Percentiles rank a stretch among this genome's conserved stretches.
phyloP scores from a whole-genome alignment of 1,284 basidiomycete species.

The Pisolithus thermaeus region DNA sequence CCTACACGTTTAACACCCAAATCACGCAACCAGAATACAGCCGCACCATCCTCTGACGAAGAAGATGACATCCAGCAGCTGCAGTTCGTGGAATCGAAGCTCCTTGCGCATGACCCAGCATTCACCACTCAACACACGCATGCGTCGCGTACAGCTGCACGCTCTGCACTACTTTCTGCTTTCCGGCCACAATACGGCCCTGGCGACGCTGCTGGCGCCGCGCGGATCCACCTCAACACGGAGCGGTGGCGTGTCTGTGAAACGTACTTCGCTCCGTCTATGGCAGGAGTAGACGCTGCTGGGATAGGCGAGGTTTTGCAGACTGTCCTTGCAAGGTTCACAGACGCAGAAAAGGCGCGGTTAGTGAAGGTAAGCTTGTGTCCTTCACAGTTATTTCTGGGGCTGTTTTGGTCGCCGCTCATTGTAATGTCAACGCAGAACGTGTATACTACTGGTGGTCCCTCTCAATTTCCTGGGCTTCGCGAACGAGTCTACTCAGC shows the following conservation, averaged over 20 bases:
- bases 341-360: constrained; percentile 55
- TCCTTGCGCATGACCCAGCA: constrained; percentile 78
- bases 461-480: constrained; percentile 74
- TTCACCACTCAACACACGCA: constrained; percentile 84
- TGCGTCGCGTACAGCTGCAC: constrained; percentile 68
- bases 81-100: constrained; percentile 71
- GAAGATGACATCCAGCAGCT: constrained; percentile 84
- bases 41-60: constrained; percentile 90
- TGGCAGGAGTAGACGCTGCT: constrained; percentile 94
- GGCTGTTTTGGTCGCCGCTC: not conserved
- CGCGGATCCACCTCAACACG: constrained; percentile 88
- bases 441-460: constrained; percentile 86
- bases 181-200: constrained; percentile 74
- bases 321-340: constrained; percentile 80
- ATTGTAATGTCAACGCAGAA: constrained; percentile 46
- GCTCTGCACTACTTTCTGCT: constrained; percentile 80
- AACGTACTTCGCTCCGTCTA: constrained; percentile 87
- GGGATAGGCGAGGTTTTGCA: constrained; percentile 89
- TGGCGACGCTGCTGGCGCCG: constrained; percentile 61
- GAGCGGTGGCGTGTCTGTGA: constrained; percentile 93
- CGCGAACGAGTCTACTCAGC: constrained; percentile 61
- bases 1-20: not conserved
- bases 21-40: constrained; percentile 52
- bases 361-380: constrained; percentile 46
- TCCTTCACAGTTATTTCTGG: not conserved